These are phyloP conservation scores for Scopulariopsis brevicaulis DNA, from an alignment of 2,329 filamentous ascomycete species.

Conservation along the genomic window DNA sequence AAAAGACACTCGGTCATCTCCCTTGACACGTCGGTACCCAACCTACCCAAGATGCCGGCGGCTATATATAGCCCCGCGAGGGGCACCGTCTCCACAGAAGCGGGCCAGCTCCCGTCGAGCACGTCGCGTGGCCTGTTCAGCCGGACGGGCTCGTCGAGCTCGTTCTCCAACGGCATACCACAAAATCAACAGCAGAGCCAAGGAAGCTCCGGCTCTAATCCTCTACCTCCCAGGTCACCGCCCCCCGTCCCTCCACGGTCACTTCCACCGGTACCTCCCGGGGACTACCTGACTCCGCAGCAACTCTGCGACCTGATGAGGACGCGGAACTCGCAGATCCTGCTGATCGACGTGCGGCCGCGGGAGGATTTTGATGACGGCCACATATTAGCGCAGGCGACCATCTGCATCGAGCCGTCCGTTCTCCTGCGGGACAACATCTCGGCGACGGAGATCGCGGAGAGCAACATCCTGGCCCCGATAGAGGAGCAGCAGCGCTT, in stretches of 20 bases:
- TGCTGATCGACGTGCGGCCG: conserved; percentile 77
- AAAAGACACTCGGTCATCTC: conserved; percentile 30
- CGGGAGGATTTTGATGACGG: conserved; percentile 77
- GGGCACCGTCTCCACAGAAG: conserved; percentile 55
- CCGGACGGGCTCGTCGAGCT: conserved; percentile 38
- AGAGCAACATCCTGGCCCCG: conserved; percentile 60
- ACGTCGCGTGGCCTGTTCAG: conserved; percentile 53
- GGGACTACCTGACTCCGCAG: conserved; percentile 51
- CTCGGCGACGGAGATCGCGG: conserved; percentile 48
- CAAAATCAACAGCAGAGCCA: background rate
- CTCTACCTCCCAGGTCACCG: background rate
- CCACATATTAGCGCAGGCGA: conserved; percentile 73
- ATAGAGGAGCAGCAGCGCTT: conserved; percentile 68
- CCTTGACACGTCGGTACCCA: conserved; percentile 38
- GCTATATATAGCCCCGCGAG: conserved; percentile 71
- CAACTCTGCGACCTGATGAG: conserved; percentile 62
- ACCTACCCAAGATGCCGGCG: conserved; percentile 58
- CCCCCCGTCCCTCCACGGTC: background rate
- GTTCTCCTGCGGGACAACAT: conserved; percentile 59
- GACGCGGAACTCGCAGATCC: conserved; percentile 43
- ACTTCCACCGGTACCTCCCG: conserved; percentile 32
- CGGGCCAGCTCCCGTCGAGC: conserved; percentile 53
- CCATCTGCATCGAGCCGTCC: conserved; percentile 80
- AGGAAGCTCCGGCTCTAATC: background rate
- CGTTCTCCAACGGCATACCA: background rate